Conservation (phyloP, 2,329 filamentous ascomycete genomes). For the Penicillium paneum region DNA sequence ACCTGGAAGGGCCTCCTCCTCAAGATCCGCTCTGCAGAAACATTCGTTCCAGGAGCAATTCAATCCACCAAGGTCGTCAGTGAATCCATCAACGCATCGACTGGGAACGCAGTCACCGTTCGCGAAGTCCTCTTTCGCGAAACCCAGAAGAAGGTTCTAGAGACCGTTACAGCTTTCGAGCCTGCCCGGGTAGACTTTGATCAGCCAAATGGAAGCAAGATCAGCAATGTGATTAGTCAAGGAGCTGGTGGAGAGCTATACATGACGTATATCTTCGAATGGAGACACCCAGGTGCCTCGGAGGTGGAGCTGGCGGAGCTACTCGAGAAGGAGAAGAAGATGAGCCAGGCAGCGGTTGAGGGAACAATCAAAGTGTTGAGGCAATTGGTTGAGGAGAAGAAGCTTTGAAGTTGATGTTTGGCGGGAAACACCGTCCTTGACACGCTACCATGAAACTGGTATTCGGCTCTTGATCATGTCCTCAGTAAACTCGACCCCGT, state of each 20-base stretch:
- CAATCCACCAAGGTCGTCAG: conserved; percentile 28
- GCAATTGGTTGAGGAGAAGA: conserved; percentile 16
- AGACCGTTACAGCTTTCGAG: conserved; percentile 27
- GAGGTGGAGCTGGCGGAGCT: conserved; percentile 13
- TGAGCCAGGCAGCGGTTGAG: conserved; percentile 21
- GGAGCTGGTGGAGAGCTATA: conserved; percentile 35
- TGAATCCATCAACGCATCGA: conserved; percentile 18
- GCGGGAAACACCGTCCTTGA: not conserved
- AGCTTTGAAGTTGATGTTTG: conserved; percentile 10
- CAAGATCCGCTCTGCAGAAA: conserved; percentile 31
- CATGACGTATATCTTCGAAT: conserved; percentile 44
- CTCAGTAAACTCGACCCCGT: not conserved
- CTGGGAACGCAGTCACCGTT: conserved; percentile 25
- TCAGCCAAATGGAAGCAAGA: conserved; percentile 26
- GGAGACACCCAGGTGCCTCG: conserved; percentile 32
- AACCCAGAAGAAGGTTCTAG: conserved; percentile 21
- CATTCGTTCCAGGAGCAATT: conserved; percentile 31
- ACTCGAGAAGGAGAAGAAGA: conserved; percentile 20
- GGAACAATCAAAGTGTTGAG: conserved; percentile 21
- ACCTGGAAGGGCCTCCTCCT: conserved; percentile 36
- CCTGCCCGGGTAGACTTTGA: conserved; percentile 28
- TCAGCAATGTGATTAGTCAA: conserved; percentile 31
- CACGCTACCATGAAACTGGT: not conserved
- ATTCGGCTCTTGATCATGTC: not conserved
- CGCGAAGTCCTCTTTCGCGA: conserved; percentile 32